Conservation (phyloP, 1,284 basidiomycete species). For the Ustilago loliicola region DNA sequence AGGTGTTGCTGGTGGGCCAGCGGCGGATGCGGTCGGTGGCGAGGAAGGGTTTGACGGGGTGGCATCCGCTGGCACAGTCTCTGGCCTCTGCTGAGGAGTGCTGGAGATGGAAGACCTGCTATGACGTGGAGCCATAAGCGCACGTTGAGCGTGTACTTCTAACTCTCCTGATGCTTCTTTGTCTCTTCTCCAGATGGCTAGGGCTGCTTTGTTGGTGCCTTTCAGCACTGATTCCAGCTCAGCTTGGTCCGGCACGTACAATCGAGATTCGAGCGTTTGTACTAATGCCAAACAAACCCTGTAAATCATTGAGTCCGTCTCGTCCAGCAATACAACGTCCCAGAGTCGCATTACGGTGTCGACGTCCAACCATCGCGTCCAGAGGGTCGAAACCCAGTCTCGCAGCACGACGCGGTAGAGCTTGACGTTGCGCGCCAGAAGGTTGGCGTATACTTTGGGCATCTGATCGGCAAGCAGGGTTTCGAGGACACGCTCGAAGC, state of each 20-base stretch:
- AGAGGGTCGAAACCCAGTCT: slow-evolving; percentile 58
- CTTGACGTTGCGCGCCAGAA: slow-evolving; percentile 54
- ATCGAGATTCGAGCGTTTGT: slow-evolving; percentile 56
- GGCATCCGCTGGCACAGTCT: neutral
- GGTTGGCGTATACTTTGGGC: slow-evolving; percentile 80
- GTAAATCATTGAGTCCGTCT: slow-evolving; percentile 60
- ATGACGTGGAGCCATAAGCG: slow-evolving; percentile 2
- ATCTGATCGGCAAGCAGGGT: slow-evolving; percentile 90
- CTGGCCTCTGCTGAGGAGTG: neutral
- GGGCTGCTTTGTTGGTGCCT: slow-evolving; percentile 58
- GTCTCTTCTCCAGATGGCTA: slow-evolving; percentile 60
- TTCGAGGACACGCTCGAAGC: slow-evolving; percentile 82
- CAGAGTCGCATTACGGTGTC: slow-evolving; percentile 63
- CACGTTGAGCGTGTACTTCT: slow-evolving; percentile 3
- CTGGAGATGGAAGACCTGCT: slow-evolving; percentile 1
- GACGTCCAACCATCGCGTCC: slow-evolving; percentile 58
- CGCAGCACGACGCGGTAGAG: slow-evolving; percentile 50
- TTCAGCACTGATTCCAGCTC: slow-evolving; percentile 57
- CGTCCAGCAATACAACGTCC: slow-evolving; percentile 65
- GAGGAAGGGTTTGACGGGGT: no score
- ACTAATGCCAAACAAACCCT: slow-evolving; percentile 62
- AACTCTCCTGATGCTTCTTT: slow-evolving; percentile 32
- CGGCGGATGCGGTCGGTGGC: neutral
- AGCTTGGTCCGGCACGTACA: slow-evolving; percentile 60
- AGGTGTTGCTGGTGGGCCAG: slow-evolving; percentile 8